Base-by-base conservation (phyloP, 2,329 filamentous ascomycete species). In the Hypoxylon sp. region DNA sequence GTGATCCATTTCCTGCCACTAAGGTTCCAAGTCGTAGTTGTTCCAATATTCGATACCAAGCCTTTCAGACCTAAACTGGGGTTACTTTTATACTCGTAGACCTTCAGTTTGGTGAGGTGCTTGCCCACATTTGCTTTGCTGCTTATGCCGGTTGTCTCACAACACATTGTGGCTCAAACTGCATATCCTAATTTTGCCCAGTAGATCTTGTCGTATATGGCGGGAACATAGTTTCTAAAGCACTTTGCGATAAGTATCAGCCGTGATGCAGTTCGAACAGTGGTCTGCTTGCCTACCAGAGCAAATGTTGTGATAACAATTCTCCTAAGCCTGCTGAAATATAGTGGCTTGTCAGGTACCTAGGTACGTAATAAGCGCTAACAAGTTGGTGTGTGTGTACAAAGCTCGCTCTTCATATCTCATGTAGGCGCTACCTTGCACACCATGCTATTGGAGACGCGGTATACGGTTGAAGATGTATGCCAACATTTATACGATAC, bases 71-170 rank as follows among this genome's bases (percentile, higher is more conserved):
- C 13, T 31, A 40, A 50, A 13, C 20, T 40, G 33, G 31, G 31
- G 22, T 30, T 27, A 10, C 40, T 44, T 30, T 59, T 59, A 59
- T 59, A 59, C 20, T 40, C n/a, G 5, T n/a, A 13, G 22, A 33
- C 8, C 13, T 5, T 40, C n/a, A 44, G 56, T 59, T 59, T 50
- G 56, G 25, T 14, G 33, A 10, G 6, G 17, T 49, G 44, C 20
- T 40, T 50, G 46, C 30, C 11, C 6, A 20, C 14, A 33, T 49
- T 1, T 8, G 10, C 13, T 8, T n/a, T 49, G 55, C 42, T 46
- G 20, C 25, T 30, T 25, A 44, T 10, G 35, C 11, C 17, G 25
- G 10, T 40, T 31, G 37, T 37, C 27, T 14, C 7, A 35, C 22
- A 1, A 13, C 14, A 17, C 30, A 13, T 35, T n/a, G 55, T 27